phyloP scores from a whole-genome alignment of 2,329 filamentous ascomycete genomes.

The Camillea tinctor region DNA sequence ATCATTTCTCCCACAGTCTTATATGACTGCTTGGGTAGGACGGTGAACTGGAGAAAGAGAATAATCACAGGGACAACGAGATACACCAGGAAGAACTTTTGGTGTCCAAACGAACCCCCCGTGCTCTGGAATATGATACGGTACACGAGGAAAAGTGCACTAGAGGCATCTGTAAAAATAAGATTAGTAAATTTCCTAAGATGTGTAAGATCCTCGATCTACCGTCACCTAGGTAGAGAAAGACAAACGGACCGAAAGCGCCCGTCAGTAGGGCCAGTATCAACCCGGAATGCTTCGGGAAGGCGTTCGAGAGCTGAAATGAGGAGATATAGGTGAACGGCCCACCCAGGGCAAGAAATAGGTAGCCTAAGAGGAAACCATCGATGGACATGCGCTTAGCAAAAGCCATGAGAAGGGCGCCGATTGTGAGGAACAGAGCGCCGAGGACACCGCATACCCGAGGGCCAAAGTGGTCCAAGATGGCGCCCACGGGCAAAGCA shows the following conservation, averaged over 20 bases:
- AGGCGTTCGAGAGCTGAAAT: constrained; percentile 82
- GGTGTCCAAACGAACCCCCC: constrained; percentile 54
- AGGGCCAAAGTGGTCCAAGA: constrained; percentile 81
- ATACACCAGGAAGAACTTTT: constrained; percentile 71
- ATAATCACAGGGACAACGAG: constrained; percentile 69
- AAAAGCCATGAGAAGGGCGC: constrained; percentile 72
- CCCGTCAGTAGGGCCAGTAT: constrained; percentile 78
- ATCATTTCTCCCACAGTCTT: constrained; percentile 84
- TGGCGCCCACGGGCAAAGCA: constrained; percentile 79
- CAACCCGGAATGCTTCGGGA: constrained; percentile 73
- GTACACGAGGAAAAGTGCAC: constrained; percentile 74
- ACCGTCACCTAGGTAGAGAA: neutral
- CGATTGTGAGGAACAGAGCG: constrained; percentile 64
- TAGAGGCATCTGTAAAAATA: constrained; percentile 67
- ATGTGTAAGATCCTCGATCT: no score
- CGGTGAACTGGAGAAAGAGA: constrained; percentile 61
- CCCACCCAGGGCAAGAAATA: constrained; percentile 74
- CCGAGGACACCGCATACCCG: constrained; percentile 72
- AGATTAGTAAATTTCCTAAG: neutral
- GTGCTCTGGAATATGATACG: constrained; percentile 66
- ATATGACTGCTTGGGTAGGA: constrained; percentile 76
- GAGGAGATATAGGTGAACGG: constrained; percentile 81
- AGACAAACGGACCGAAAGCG: constrained; percentile 52
- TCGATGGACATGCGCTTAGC: constrained; percentile 67
- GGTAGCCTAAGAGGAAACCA: constrained; percentile 70